Base-by-base conservation (phyloP, 1,139 yeast genomes). In the Neolecta irregularis region DNA sequence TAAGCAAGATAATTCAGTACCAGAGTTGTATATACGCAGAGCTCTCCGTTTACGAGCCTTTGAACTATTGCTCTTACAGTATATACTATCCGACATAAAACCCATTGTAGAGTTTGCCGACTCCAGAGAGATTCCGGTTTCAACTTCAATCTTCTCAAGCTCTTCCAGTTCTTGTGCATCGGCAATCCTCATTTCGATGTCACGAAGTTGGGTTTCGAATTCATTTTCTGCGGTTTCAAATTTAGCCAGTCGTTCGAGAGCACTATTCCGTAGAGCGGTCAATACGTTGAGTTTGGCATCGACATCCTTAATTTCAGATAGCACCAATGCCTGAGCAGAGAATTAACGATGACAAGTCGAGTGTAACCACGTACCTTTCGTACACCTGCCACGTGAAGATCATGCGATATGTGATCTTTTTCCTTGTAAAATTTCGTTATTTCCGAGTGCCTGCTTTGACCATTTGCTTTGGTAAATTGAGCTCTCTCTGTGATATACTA, bases 261-360 rank as follows among this genome's bases (percentile, higher is more conserved):
- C 67, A 16, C 62, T 48, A 38, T 63, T 58, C 36, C 81, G 60
- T 55, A 65, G 57, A 11, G 56, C 46, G 38, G 67, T 65, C 32
- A 75, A 49, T 44, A 61, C 63, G 32, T 62, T 60, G 30, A 76
- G 65, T 44, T 72, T 65, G 30, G 51, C 51, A 48, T 75, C 83
- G 29, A 76, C 60, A 40, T 72, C 83, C 34, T 58, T 54, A 33
- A 75, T 69, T 46, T 75, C 83, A 44, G 62, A 62, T 1, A 76
- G 64, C 0, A 78, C 73, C 24, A 74, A 53, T 19, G 73, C 38
- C 44, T 41, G 21, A 17, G 11, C n/a, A n/a, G n/a, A 5, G 8
- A 20, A 6, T 6, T 13, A 24, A 11, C 19, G 12, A 15, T 12
- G 24, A n/a, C 19, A 17, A 16, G 11, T 16, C 7, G n/a, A 26